Conservation (phyloP, 2,329 filamentous ascomycete genomes). For the Sporothrix mexicana region DNA sequence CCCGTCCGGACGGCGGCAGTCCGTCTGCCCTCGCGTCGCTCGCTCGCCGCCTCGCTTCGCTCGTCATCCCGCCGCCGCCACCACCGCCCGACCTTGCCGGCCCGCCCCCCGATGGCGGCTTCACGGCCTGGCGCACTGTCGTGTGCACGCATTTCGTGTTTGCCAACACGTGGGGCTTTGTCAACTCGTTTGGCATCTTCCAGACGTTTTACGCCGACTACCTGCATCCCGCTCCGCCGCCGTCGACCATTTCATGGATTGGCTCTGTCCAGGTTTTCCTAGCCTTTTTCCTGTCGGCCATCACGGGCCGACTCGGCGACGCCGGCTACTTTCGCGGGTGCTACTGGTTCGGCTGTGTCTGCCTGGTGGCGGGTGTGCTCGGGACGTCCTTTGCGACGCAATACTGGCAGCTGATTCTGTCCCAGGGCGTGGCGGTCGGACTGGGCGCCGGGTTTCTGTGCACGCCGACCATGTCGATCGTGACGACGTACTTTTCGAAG, state of each 20-base stretch:
- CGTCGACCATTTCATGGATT: slow-evolving; percentile 39
- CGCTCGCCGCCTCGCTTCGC: too few relatives aligned
- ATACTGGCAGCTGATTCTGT: slow-evolving; percentile 42
- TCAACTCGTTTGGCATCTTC: slow-evolving; percentile 39
- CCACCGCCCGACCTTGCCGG: slow-evolving; percentile 23
- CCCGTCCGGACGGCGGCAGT: too few relatives aligned
- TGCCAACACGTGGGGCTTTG: slow-evolving; percentile 37
- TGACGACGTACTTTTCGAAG: slow-evolving; percentile 48
- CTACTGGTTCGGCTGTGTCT: slow-evolving; percentile 32
- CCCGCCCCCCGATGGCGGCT: slow-evolving; percentile 31
- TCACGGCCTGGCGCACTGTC: slow-evolving; percentile 30
- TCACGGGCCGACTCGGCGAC: slow-evolving; percentile 36
- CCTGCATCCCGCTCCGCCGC: slow-evolving; percentile 31
- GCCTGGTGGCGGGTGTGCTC: slow-evolving; percentile 33
- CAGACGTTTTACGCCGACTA: slow-evolving; percentile 38
- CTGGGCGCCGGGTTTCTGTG: slow-evolving; percentile 48
- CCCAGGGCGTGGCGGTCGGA: slow-evolving; percentile 48
- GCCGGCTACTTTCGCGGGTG: slow-evolving; percentile 36
- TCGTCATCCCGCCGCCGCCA: slow-evolving; percentile 15
- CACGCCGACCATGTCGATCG: slow-evolving; percentile 46
- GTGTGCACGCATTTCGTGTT: slow-evolving; percentile 41
- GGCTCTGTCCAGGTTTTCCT: slow-evolving; percentile 36
- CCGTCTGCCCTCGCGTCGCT: too few relatives aligned
- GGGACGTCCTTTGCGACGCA: slow-evolving; percentile 32
- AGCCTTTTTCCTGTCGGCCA: slow-evolving; percentile 33